phyloP scores from a whole-genome alignment of 169 alveolate species.

The Plasmodium adleri region DNA sequence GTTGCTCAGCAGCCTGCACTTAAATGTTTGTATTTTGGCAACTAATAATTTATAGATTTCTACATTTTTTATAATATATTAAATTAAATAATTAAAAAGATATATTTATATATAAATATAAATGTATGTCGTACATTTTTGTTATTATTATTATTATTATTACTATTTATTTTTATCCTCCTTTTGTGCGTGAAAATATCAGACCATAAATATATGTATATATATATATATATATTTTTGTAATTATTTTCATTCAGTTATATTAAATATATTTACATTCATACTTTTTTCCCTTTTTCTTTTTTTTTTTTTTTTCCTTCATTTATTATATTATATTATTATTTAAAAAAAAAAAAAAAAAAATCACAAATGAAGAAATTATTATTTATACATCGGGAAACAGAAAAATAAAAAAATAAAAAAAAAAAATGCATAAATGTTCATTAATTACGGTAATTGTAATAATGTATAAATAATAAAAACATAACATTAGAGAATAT shows the following conservation, averaged over 20 bases:
- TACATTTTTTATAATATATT: background rate
- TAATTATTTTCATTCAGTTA: constrained; percentile 5
- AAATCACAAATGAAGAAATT: background rate
- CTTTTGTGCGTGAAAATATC: background rate
- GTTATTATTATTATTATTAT: background rate
- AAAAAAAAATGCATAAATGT: background rate
- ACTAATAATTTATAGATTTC: background rate
- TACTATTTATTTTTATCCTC: background rate
- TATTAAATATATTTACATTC: constrained; percentile 1
- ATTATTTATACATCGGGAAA: no score
- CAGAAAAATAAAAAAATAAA: no score
- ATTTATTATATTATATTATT: background rate
- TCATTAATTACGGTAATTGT: constrained; percentile 3
- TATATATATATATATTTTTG: background rate
- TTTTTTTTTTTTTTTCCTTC: constrained; percentile 3
- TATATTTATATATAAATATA: background rate
- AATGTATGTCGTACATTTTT: background rate
- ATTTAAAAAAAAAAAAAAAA: background rate
- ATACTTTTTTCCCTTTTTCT: background rate
- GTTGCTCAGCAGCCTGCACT: constrained; percentile 48
- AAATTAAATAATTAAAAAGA: constrained; percentile 8
- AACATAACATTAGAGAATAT: background rate
- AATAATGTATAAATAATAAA: constrained; percentile 4
- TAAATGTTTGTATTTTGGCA: constrained; percentile 4
- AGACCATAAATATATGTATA: background rate